These are phyloP conservation scores for Coemansia sp. DNA, from an alignment of 192 early-diverging fungal species.

Conservation along the genomic window DNA sequence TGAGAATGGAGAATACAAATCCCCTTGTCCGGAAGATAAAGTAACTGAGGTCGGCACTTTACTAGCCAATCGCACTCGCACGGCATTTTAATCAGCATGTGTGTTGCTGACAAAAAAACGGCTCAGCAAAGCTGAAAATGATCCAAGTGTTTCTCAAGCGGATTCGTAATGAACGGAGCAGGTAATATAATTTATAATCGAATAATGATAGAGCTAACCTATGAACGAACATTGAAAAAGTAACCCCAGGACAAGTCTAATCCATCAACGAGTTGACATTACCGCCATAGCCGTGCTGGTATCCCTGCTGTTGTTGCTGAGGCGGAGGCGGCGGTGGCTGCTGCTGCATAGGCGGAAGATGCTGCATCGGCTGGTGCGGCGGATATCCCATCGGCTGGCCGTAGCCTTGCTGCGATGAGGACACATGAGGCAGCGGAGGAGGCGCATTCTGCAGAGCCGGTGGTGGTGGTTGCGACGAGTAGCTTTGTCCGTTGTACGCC, in stretches of 20 bases:
- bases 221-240: not conserved
- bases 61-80: not conserved
- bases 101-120: too few relatives aligned
- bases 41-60: conserved; percentile 5
- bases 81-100: too few relatives aligned
- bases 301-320: conserved; percentile 33
- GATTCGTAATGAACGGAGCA: too few relatives aligned
- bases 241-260: conserved; percentile 4
- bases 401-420: conserved; percentile 25
- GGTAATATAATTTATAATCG: not conserved
- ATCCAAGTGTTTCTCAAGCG: too few relatives aligned
- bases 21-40: conserved; percentile 12
- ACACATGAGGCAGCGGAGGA: not conserved
- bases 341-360: conserved; percentile 19
- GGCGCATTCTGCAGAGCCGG: conserved; percentile 20
- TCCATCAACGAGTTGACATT: conserved; percentile 50
- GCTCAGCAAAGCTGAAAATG: too few relatives aligned
- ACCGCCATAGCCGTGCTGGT: conserved; percentile 51
- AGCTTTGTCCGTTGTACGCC: conserved; percentile 16
- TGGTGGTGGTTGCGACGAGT: conserved; percentile 27
- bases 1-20: too few relatives aligned
- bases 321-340: conserved; percentile 16
- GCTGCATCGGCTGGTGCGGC: too few relatives aligned
- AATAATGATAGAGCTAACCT: not conserved
- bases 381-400: conserved; percentile 14